Conservation (phyloP, 2,329 filamentous ascomycete species). For the Cladosporium sp. region DNA sequence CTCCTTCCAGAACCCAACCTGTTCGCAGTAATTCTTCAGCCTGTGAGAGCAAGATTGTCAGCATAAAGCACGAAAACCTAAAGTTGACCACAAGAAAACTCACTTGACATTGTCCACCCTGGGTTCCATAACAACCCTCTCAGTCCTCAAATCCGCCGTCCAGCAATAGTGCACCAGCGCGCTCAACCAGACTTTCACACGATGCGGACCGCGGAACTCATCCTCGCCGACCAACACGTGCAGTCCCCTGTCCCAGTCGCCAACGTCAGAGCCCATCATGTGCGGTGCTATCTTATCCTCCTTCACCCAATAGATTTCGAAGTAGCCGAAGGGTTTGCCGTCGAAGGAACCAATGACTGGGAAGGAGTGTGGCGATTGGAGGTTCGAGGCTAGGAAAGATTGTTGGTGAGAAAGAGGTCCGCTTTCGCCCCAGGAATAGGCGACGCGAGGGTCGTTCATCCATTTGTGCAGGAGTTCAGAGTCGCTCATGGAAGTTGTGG, state of each 20-base stretch:
- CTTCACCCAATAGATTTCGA: constrained; percentile 98
- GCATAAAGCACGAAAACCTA: not conserved
- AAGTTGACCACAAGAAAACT: constrained; percentile 39
- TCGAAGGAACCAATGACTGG: constrained; percentile 93
- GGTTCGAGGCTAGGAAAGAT: constrained; percentile 61
- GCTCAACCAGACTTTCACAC: constrained; percentile 75
- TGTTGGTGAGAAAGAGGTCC: constrained; percentile 54
- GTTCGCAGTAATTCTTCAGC: constrained; percentile 64
- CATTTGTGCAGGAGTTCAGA: constrained; percentile 72
- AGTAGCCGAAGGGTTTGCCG: constrained; percentile 91
- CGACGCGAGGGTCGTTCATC: constrained; percentile 82
- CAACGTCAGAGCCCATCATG: constrained; percentile 53
- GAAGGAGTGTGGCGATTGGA: constrained; percentile 72
- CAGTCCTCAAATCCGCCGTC: constrained; percentile 71
- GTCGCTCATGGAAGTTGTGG: constrained; percentile 43
- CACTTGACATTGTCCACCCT: constrained; percentile 87
- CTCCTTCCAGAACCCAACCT: constrained; percentile 78
- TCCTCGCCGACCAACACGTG: constrained; percentile 90
- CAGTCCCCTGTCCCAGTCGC: constrained; percentile 81
- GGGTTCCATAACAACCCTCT: constrained; percentile 80
- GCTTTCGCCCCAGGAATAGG: constrained; percentile 74
- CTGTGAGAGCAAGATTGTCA: constrained; percentile 38
- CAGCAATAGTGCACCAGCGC: constrained; percentile 84
- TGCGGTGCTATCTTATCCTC: constrained; percentile 75
- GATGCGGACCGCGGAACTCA: constrained; percentile 75